Evolutionary conservation across 192 early-diverging fungal species (phyloP), one percentile per base, ranked within the genome.

Genomic region (Oehlia diaphana): DNA sequence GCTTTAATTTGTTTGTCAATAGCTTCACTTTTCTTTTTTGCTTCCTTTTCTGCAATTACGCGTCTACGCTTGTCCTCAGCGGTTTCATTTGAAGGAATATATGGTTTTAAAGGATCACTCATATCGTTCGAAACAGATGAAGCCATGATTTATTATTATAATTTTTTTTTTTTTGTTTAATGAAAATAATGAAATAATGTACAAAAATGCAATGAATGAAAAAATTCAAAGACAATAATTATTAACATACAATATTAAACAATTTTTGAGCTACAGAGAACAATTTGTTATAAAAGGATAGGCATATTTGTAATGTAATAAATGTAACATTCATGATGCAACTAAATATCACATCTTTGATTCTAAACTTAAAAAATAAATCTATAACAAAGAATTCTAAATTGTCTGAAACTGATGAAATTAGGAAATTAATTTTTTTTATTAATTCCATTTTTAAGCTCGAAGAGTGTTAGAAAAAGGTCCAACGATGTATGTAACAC

Each of bases 1-100:
- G 79, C 76, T 69, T 80, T 85, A 31, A 90, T 74, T 21, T 83
- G 74, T 49, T 74, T 83, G 58, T 90, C 89, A 65, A 90, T 90
- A 44, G 87, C 87, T 21, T 90, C 88, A 33, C 87, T 88, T 63
- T 78, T 37, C 49, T 83, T 84, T 50, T 82, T 84, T 9, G 87
- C 89, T 23, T 79, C 80, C 47, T 86, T 86, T 47, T 86, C 77
- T 33, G 9, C 23, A 3, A 33, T 2, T 53, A 78, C 47, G 19
- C 77, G 65, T 28, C 33, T 78, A 19, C 49, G 42, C 23, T 62
- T 78, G 33, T 78, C 77, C 12, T 78, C 77, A 1, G 66, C 31
- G 23, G 65, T 78, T 62, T 78, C 77, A 14, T 78, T 78, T 3
- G 28, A 4, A n/a, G 77, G 77, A 50, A 61, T 35, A 33, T 62